Conservation (phyloP, 371 early-diverging fungal species). For the Rhizomucor pusillus region DNA sequence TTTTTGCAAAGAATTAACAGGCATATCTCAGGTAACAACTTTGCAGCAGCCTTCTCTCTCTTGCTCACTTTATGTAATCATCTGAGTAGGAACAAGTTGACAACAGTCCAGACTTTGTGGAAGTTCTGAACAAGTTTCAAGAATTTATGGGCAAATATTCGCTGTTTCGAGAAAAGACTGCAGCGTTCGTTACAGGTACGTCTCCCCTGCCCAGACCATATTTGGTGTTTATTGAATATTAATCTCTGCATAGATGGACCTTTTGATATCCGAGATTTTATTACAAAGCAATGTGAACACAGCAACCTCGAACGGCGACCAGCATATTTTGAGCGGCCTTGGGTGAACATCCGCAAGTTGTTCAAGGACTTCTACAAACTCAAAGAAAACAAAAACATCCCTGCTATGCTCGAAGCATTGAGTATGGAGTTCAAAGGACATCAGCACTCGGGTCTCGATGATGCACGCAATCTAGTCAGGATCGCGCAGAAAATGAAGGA, state of each 20-base stretch:
- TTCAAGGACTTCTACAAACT: constrained; percentile 50
- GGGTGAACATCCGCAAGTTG: constrained; percentile 62
- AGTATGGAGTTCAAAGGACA: constrained; percentile 67
- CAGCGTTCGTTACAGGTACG: constrained; percentile 44
- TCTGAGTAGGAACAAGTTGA: constrained; percentile 46
- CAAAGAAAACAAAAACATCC: constrained; percentile 47
- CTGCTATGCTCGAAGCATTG: constrained; percentile 59
- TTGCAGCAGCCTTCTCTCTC: background rate
- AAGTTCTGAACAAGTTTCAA: constrained; percentile 42
- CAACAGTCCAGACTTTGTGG: constrained; percentile 48
- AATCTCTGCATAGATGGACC: constrained; percentile 84
- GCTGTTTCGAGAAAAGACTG: constrained; percentile 49
- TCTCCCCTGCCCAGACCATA: background rate
- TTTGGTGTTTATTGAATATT: constrained; percentile 1
- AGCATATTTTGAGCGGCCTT: constrained; percentile 50
- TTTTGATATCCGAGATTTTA: constrained; percentile 82
- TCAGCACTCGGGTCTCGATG: constrained; percentile 80
- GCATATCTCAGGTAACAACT: constrained; percentile 59
- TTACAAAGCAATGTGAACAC: constrained; percentile 60
- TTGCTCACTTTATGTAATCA: background rate
- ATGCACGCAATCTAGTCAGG: constrained; percentile 65
- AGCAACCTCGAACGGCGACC: constrained; percentile 49
- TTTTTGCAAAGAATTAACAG: constrained; percentile 75
- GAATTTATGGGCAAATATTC: constrained; percentile 39
- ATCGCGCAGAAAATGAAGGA: constrained; percentile 48